Evolutionary conservation across 2,329 filamentous ascomycete species (phyloP).

Genomic region (Tolypocladium album): DNA sequence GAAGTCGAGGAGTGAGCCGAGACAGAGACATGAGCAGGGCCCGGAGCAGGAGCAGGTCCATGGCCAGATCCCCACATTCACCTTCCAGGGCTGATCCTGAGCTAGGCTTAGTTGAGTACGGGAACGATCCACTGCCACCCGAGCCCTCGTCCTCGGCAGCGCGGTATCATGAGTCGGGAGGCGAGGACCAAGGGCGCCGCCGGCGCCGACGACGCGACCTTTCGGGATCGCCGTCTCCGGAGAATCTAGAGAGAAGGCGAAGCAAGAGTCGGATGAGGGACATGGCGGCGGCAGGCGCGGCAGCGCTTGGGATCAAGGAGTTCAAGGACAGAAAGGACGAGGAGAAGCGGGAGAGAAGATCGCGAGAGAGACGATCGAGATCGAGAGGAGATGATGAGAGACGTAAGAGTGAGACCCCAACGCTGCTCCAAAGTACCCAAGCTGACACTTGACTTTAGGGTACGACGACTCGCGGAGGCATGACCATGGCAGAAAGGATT

Average conservation of each 20-base stretch:
- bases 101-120: constrained; percentile 60
- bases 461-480: constrained; percentile 24
- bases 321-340: constrained; percentile 39
- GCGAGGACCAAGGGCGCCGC: constrained; percentile 29
- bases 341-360: constrained; percentile 24
- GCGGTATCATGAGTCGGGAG: constrained; percentile 36
- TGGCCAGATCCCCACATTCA: constrained; percentile 37
- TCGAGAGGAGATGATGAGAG: constrained; percentile 15
- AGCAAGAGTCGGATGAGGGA: constrained; percentile 45
- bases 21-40: constrained; percentile 17
- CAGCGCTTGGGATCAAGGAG: constrained; percentile 53
- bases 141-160: constrained; percentile 21
- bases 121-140: constrained; percentile 42
- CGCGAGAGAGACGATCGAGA: constrained; percentile 23
- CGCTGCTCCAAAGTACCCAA: background rate
- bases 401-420: constrained; percentile 14
- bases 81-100: constrained; percentile 50
- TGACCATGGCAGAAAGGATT: constrained; percentile 19
- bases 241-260: constrained; percentile 29
- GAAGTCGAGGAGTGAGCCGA: constrained; percentile 16
- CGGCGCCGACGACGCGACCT: constrained; percentile 26
- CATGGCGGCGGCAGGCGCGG: constrained; percentile 47
- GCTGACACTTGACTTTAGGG: constrained; percentile 11
- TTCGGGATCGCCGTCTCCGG: constrained; percentile 22
- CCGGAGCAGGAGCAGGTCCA: constrained; percentile 38